phyloP scores from a whole-genome alignment of 805 yeast genomes.

The Barnettozyma siamensis region DNA sequence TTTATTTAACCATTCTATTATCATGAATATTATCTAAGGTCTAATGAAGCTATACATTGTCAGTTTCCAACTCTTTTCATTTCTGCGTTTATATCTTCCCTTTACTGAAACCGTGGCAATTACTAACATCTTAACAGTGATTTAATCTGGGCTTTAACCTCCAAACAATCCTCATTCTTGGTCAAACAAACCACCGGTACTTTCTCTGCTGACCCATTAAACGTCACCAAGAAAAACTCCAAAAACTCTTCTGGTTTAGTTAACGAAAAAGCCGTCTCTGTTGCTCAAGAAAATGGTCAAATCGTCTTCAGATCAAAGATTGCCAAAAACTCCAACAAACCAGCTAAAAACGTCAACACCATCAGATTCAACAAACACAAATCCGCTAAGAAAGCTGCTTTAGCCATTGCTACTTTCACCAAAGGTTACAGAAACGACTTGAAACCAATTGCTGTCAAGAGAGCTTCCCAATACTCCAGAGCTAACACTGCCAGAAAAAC shows the following conservation, averaged over 20 bases:
- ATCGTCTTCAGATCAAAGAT: conserved; percentile 38
- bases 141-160: conserved; percentile 47
- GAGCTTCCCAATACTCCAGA: conserved; percentile 40
- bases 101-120: neutral
- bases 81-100: neutral
- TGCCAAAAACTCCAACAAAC: conserved; percentile 42
- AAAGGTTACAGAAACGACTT: conserved; percentile 45
- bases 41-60: neutral
- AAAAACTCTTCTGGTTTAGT: conserved; percentile 42
- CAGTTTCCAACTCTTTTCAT: neutral
- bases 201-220: conserved; percentile 46
- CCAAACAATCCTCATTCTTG: conserved; percentile 40
- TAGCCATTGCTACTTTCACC: conserved; percentile 39
- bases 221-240: conserved; percentile 41
- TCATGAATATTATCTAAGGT: no score
- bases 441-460: conserved; percentile 41
- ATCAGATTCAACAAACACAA: conserved; percentile 37
- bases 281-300: conserved; percentile 33
- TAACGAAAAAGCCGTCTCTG: conserved; percentile 45
- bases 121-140: conserved; percentile 32
- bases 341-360: conserved; percentile 34
- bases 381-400: conserved; percentile 38
- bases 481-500: conserved; percentile 32
- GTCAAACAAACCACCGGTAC: conserved; percentile 40
- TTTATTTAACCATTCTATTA: no score